Base-by-base conservation (phyloP, 306 rosid genomes). In the Begonia masoniana region DNA sequence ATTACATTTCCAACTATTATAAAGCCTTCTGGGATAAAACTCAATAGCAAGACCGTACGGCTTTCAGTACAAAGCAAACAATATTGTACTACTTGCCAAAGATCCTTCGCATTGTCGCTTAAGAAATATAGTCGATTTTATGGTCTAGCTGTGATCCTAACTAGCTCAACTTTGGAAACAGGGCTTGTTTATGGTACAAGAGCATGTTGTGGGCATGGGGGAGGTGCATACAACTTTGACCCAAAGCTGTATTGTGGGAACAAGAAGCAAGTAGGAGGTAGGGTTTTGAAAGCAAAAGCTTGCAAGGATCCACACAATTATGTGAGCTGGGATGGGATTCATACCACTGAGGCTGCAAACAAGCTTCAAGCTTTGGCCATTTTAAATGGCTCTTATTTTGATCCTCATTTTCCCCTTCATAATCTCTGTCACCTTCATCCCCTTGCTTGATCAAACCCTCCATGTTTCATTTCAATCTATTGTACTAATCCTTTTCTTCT, bases 251-350 rank as follows among this genome's bases (percentile, higher is more conserved):
- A 66, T 10, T 85, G 97, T 53, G 95, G 95, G 21, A 76, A 76
- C 13, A 73, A 77, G 13, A 81, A 71, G 48, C 67, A 66, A 54
- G 66, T 78, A n/a, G 61, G 78, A 61, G 84, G 82, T 0, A 73
- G 63, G 7, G 65, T n/a, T 13, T 67, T 80, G 70, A 73, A 74
- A 56, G 84, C 94, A 70, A 65, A 72, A 55, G 94, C 94, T 47
- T 75, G 88, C 48, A 31, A 16, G 51, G 97, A 89, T 12, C 97
- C 97, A 1, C 51, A 68, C 51, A 82, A 82, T 70, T 85, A 85
- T 48, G 94, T 80, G 41, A 85, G 97, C 65, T 89, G 94, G 91
- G 95, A 89, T 76, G 97, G 94, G 39, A 66, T 89, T n/a, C 97
- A 89, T 60, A 64, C 95, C 60, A 78, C 94, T 47, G 97, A 89